phyloP scores from a whole-genome alignment of 192 early-diverging fungal genomes.

The Rhizoclosmatium globosum region DNA sequence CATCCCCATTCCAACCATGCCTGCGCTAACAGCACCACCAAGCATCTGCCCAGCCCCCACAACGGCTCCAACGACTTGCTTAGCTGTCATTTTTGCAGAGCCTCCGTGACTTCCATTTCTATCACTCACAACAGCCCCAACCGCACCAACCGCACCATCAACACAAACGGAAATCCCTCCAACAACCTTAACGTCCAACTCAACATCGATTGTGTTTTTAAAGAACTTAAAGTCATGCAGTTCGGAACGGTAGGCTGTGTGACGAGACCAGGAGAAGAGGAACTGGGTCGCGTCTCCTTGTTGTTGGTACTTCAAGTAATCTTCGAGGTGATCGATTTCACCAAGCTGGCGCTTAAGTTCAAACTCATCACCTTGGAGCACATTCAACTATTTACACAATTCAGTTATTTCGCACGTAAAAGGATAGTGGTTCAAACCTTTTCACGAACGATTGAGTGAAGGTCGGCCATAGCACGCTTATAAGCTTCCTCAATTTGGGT shows the following conservation, averaged over 20 bases:
- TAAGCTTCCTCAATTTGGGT: constrained; percentile 64
- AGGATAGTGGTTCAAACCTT: constrained; percentile 41
- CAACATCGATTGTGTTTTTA: constrained; percentile 61
- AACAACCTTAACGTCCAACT: constrained; percentile 63
- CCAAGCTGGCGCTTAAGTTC: constrained; percentile 61
- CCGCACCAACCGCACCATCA: neutral
- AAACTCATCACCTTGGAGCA: constrained; percentile 65
- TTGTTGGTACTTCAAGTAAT: constrained; percentile 64
- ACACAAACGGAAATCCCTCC: constrained; percentile 41
- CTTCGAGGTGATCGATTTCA: constrained; percentile 66
- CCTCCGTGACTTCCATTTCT: neutral
- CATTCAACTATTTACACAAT: constrained; percentile 43
- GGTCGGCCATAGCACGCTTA: constrained; percentile 55
- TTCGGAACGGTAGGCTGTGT: constrained; percentile 58
- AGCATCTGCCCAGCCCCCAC: constrained; percentile 4
- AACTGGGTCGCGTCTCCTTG: constrained; percentile 64
- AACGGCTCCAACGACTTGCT: neutral
- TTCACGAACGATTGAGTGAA: constrained; percentile 49
- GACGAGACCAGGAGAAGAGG: constrained; percentile 62
- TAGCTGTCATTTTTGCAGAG: neutral
- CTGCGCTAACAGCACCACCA: constrained; percentile 15
- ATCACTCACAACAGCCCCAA: neutral
- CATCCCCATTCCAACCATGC: constrained; percentile 44
- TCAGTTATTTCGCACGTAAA: too few species aligned
- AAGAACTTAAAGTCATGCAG: constrained; percentile 68